phyloP scores from a whole-genome alignment of 2,329 filamentous ascomycete species.

The Triangularia verruculosa region DNA sequence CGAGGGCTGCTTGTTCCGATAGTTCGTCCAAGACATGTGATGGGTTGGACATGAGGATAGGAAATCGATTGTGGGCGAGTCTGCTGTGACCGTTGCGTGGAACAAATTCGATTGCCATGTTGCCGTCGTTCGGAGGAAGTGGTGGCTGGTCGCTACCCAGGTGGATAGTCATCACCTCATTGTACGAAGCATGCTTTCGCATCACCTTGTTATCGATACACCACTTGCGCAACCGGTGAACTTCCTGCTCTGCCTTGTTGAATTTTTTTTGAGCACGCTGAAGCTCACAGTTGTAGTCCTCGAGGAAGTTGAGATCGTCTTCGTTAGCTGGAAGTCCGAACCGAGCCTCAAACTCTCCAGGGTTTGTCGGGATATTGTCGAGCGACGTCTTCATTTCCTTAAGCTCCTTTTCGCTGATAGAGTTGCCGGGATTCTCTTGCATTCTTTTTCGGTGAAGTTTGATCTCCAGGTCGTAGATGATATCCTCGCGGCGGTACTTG shows the following conservation, averaged over 20 bases:
- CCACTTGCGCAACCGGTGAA: slow-evolving; percentile 35
- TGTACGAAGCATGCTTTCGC: slow-evolving; percentile 40
- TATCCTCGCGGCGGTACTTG: slow-evolving; percentile 37
- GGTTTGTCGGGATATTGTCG: slow-evolving; percentile 22
- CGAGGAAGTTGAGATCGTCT: slow-evolving; percentile 45
- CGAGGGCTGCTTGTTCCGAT: slow-evolving; percentile 42
- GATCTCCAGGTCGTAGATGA: slow-evolving; percentile 37
- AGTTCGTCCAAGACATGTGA: slow-evolving; percentile 44
- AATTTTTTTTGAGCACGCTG: slow-evolving; percentile 35
- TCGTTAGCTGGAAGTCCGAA: slow-evolving; percentile 31
- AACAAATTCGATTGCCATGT: slow-evolving; percentile 38
- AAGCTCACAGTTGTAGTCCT: slow-evolving; percentile 40
- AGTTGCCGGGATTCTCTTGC: slow-evolving; percentile 21
- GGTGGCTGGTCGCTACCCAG: slow-evolving; percentile 30
- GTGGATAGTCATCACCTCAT: slow-evolving; percentile 41
- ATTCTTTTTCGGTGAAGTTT: slow-evolving; percentile 22
- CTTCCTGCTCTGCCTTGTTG: slow-evolving; percentile 33
- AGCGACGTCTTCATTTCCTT: slow-evolving; percentile 33
- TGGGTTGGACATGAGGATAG: slow-evolving; percentile 48
- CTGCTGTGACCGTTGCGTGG: slow-evolving; percentile 22
- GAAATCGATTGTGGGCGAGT: slow-evolving; percentile 40
- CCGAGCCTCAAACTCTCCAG: slow-evolving; percentile 17
- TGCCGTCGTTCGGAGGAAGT: slow-evolving; percentile 32
- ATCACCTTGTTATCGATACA: slow-evolving; percentile 44
- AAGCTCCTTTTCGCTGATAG: slow-evolving; percentile 38